phyloP scores from a whole-genome alignment of 2,329 filamentous ascomycete genomes.

The Massarina eburnea region DNA sequence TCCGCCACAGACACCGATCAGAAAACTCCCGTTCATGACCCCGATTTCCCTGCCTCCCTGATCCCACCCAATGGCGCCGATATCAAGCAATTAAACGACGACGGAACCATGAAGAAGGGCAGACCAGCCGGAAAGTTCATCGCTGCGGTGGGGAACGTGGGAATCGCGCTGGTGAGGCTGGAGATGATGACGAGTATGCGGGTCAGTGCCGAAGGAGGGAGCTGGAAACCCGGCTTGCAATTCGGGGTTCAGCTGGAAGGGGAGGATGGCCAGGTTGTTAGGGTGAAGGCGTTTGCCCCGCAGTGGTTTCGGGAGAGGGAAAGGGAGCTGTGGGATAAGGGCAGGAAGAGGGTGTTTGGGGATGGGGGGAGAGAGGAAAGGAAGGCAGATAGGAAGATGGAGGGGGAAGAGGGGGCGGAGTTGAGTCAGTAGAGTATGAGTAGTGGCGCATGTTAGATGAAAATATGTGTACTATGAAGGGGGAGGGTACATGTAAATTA shows the following conservation, averaged over 20 bases:
- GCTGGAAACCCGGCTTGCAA: slow-evolving; percentile 59
- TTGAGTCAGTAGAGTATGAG: no score
- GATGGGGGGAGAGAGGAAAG: background rate
- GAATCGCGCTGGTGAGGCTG: slow-evolving; percentile 81
- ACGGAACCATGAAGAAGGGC: slow-evolving; percentile 48
- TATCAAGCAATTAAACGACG: slow-evolving; percentile 54
- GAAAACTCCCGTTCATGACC: slow-evolving; percentile 12
- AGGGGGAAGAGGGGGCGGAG: no score
- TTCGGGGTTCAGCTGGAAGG: slow-evolving; percentile 44
- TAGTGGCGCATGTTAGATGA: no score
- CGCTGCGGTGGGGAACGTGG: slow-evolving; percentile 77
- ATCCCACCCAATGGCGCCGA: slow-evolving; percentile 51
- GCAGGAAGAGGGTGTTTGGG: slow-evolving; percentile 15
- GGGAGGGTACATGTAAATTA: no score
- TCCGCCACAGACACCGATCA: background rate
- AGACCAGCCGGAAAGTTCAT: slow-evolving; percentile 82
- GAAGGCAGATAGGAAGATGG: no score
- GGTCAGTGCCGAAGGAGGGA: slow-evolving; percentile 67
- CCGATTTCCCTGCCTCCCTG: slow-evolving; percentile 44
- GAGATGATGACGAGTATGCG: slow-evolving; percentile 86
- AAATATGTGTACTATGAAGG: no score
- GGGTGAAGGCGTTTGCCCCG: slow-evolving; percentile 69
- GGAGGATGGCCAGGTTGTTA: slow-evolving; percentile 25
- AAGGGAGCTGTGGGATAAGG: slow-evolving; percentile 33
- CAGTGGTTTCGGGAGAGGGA: slow-evolving; percentile 63